Evolutionary conservation across 176 grass and related monocot species (phyloP), one percentile per base, ranked within the genome.

Genomic region (Ensete glaucum): DNA sequence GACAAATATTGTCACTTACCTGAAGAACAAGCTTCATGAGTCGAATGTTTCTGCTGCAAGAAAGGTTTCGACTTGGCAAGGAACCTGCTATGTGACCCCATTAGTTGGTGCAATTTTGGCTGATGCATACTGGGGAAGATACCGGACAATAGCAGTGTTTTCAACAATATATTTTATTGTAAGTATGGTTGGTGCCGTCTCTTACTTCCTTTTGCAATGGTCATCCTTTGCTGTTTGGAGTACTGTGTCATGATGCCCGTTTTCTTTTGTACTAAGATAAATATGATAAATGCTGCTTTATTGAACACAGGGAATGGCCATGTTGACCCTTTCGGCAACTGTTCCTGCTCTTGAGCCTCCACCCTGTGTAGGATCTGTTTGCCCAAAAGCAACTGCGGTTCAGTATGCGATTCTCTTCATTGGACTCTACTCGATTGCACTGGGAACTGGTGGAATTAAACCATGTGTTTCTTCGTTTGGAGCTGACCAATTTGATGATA

Each of bases 401-500:
- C 85, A 97, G 75, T 85, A 86, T 81, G 76, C 78, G 54, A 9
- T 77, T 2, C 85, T 93, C 83, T 98, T 91, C 67, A 19, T 79
- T 12, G 88, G 88, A 48, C 94, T 98, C 52, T 98, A 98, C 74
- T 85, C 89, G 82, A 87, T 93, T 64, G 90, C 94, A 72, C 64
- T 98, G 52, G 90, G 90, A 29, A 89, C 90, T 56, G 94, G 94
- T 75, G 94, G 94, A 9, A 93, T 93, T 76, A 98, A 98, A 83
- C 90, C 94, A 19, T 98, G 94, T 67, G 88, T 89, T 17, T 89
- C 85, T 54, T 89, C 94, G 26, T 97, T 97, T 80, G 90, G 90
- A 62, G 90, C 94, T 15, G 94, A 92, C 74, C 92, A 90, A 79
- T 96, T 96, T 84, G 92, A 96, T 88, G 87, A 88, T 65, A 98